These are phyloP conservation scores for Fragosphaeria purpurea DNA, from an alignment of 2,329 filamentous ascomycete species.

Conservation along the genomic window DNA sequence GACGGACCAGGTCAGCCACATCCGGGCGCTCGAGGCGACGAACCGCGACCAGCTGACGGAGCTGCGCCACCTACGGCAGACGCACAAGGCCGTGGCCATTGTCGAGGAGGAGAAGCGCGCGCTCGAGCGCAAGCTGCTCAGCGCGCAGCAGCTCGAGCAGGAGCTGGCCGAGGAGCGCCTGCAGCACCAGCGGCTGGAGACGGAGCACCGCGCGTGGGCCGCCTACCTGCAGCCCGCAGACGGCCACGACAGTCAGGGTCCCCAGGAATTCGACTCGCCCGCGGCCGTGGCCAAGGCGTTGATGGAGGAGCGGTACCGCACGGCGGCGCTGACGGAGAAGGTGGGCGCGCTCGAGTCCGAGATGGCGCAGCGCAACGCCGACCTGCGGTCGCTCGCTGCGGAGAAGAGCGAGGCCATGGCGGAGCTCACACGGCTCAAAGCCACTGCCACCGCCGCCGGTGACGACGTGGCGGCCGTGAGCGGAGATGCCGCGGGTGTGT, in stretches of 20 bases:
- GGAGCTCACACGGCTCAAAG: conserved; percentile 59
- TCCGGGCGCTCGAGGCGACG: conserved; percentile 68
- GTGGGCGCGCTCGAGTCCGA: conserved; percentile 73
- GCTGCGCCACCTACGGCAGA: conserved; percentile 68
- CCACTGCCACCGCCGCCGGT: background rate
- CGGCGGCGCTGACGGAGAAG: conserved; percentile 68
- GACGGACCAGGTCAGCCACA: conserved; percentile 85
- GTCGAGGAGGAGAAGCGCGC: conserved; percentile 91
- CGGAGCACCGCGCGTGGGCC: conserved; percentile 80
- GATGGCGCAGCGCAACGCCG: conserved; percentile 63
- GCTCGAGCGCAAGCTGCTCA: conserved; percentile 65
- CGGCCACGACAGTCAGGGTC: conserved; percentile 47
- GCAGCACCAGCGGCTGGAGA: conserved; percentile 77
- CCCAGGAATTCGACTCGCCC: conserved; percentile 78
- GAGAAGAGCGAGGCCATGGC: conserved; percentile 55
- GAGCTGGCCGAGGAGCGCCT: conserved; percentile 72
- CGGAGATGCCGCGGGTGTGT: background rate
- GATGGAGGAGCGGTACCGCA: conserved; percentile 71
- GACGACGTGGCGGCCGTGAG: conserved; percentile 16
- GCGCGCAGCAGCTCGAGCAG: conserved; percentile 61
- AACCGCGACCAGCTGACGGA: conserved; percentile 74
- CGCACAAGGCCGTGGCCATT: conserved; percentile 80
- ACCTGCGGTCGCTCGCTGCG: conserved; percentile 59
- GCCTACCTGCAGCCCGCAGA: conserved; percentile 67
- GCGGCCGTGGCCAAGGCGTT: conserved; percentile 79